Evolutionary conservation across 2,329 filamentous ascomycete species (phyloP).

Genomic region (Shiraia sp.): DNA sequence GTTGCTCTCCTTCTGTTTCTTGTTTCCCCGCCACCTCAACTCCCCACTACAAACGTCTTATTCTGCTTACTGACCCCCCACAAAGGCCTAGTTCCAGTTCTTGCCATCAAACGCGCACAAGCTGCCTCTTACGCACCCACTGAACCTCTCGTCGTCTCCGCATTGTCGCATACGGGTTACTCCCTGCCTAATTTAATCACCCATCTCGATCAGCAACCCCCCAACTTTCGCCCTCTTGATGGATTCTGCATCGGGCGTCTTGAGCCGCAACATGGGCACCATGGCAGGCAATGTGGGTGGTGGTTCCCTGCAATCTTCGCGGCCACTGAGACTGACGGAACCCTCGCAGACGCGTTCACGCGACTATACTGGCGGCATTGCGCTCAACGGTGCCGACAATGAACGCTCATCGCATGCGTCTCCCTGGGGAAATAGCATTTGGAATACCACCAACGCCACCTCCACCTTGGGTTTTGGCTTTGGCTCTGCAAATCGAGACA

Average conservation of each 20-base stretch:
- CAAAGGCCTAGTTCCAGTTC: too few species aligned
- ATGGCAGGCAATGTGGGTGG: conserved; percentile 39
- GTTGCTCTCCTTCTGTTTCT: conserved; percentile 25
- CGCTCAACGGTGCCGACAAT: conserved; percentile 33
- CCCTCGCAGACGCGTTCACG: conserved; percentile 32
- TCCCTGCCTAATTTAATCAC: too few species aligned
- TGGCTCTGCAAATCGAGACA: conserved; percentile 34
- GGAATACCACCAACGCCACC: conserved; percentile 28
- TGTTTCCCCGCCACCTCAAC: neutral
- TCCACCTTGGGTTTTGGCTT: conserved; percentile 30
- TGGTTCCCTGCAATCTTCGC: neutral
- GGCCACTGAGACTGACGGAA: conserved; percentile 5
- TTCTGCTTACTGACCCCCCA: too few species aligned
- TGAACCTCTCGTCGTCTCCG: conserved; percentile 6
- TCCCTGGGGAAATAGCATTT: conserved; percentile 43
- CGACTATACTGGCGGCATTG: conserved; percentile 32
- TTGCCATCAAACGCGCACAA: too few species aligned
- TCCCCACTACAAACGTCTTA: neutral
- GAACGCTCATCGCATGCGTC: conserved; percentile 33
- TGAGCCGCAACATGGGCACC: conserved; percentile 31
- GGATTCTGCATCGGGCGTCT: conserved; percentile 18
- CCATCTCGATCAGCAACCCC: neutral
- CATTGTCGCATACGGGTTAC: conserved; percentile 2
- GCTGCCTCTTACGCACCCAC: too few species aligned
- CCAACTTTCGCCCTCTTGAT: conserved; percentile 14